These are phyloP conservation scores for Eimeria zaria DNA, from an alignment of 169 alveolate species.

Conservation along the genomic window DNA sequence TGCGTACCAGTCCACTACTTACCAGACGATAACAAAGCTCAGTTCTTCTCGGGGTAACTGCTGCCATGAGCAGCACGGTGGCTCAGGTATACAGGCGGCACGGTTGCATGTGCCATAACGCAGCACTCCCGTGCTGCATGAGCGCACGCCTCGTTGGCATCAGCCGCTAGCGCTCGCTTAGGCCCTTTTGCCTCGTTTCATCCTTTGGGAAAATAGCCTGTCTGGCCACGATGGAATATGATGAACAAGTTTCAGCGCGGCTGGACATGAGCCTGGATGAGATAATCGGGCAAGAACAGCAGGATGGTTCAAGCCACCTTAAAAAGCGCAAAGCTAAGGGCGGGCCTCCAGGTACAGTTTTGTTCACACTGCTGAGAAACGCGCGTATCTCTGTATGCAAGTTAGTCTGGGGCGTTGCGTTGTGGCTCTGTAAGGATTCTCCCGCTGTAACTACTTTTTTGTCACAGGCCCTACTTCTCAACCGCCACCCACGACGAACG, in stretches of 20 bases:
- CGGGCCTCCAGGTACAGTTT: constrained; percentile 32
- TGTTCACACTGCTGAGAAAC: neutral
- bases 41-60: constrained; percentile 14
- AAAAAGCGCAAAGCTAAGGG: constrained; percentile 67
- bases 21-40: neutral
- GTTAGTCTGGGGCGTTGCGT: neutral
- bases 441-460: neutral
- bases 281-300: constrained; percentile 74
- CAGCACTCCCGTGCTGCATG: constrained; percentile 68
- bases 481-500: constrained; percentile 45
- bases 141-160: neutral
- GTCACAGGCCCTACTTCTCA: constrained; percentile 39
- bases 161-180: constrained; percentile 31
- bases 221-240: constrained; percentile 70
- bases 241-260: constrained; percentile 74
- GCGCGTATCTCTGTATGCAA: neutral
- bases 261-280: constrained; percentile 78
- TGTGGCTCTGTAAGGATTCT: neutral
- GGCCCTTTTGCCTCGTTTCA: neutral
- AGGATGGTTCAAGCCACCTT: constrained; percentile 52
- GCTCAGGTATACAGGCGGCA: constrained; percentile 23
- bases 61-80: constrained; percentile 76
- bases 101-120: constrained; percentile 56
- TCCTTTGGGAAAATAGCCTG: neutral
- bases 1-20: neutral